A percentile compares a stretch with the other conserved stretches of the same genome.
These are phyloP conservation scores for Ophiocordyceps polyrhachis-furcata DNA, from an alignment of 2,329 filamentous ascomycete genomes.

Conservation along the genomic window DNA sequence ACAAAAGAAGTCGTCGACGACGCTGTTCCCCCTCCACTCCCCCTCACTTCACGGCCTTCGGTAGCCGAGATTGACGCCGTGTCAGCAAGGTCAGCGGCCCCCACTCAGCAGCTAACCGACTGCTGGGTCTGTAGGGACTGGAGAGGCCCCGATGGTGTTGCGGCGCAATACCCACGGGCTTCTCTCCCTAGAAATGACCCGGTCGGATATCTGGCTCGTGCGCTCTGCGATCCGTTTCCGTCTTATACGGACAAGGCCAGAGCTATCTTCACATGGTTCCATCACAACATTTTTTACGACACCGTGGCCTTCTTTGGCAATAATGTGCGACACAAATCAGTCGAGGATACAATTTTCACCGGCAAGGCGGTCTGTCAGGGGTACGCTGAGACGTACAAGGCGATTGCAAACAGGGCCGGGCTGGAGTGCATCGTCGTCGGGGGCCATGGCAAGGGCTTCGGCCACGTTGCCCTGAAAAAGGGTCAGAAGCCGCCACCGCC, in stretches of 20 bases:
- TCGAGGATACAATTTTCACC: slow-evolving; percentile 52
- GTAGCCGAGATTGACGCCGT: slow-evolving; percentile 29
- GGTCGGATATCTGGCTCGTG: slow-evolving; percentile 55
- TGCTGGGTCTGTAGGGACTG: slow-evolving; percentile 83
- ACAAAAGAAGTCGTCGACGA: slow-evolving; percentile 2
- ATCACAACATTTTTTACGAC: slow-evolving; percentile 85
- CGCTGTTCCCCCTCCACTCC: slow-evolving; percentile 31
- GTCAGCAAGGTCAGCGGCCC: slow-evolving; percentile 13
- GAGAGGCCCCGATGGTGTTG: slow-evolving; percentile 60
- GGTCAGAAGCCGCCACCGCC: slow-evolving; percentile 48
- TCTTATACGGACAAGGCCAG: slow-evolving; percentile 82
- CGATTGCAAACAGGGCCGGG: slow-evolving; percentile 61
- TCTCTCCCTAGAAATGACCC: slow-evolving; percentile 48
- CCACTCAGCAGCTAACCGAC: slow-evolving; percentile 11
- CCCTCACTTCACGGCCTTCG: slow-evolving; percentile 31
- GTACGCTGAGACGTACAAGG: slow-evolving; percentile 67
- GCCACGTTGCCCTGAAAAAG: slow-evolving; percentile 42
- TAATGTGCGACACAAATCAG: slow-evolving; percentile 45
- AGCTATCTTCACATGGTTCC: slow-evolving; percentile 85
- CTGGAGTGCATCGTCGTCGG: slow-evolving; percentile 56
- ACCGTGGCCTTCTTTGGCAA: slow-evolving; percentile 59
- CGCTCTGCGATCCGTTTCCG: slow-evolving; percentile 61
- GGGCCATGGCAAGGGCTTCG: slow-evolving; percentile 77
- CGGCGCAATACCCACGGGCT: slow-evolving; percentile 54
- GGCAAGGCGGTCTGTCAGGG: slow-evolving; percentile 84